Conservation (phyloP, 768 basidiomycete species). For the Amanita phalloides region DNA sequence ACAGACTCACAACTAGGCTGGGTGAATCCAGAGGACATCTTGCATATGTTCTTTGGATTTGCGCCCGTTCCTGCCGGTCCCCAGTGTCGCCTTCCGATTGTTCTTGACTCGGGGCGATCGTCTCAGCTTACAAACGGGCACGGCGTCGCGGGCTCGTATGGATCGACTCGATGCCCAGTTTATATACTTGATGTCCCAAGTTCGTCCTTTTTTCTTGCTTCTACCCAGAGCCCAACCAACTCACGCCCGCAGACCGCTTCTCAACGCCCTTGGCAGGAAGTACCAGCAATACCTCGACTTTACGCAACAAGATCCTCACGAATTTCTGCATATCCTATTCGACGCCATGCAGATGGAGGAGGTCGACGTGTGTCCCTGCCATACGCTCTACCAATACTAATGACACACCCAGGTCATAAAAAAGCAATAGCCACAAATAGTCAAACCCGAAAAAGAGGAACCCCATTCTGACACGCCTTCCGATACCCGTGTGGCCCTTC, state of each 20-base stretch:
- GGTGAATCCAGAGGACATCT: no score
- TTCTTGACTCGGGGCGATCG: conserved; percentile 39
- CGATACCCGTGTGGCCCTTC: background rate
- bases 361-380: conserved; percentile 49
- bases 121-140: conserved; percentile 65
- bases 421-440: background rate
- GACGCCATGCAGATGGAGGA: conserved; percentile 96
- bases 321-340: conserved; percentile 80
- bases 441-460: background rate
- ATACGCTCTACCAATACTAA: background rate
- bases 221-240: background rate
- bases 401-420: conserved; percentile 55
- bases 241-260: conserved; percentile 35
- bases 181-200: conserved; percentile 53
- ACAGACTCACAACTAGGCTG: no score
- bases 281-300: conserved; percentile 94
- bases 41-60: conserved; percentile 19
- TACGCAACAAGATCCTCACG: conserved; percentile 93
- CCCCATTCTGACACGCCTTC: background rate
- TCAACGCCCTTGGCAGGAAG: conserved; percentile 65
- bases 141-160: conserved; percentile 36
- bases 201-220: conserved; percentile 29
- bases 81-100: conserved; percentile 27
- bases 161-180: conserved; percentile 59
- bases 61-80: conserved; percentile 31